Conservation (phyloP, 306 rosid genomes). For the Lathyrus tuberosus region DNA sequence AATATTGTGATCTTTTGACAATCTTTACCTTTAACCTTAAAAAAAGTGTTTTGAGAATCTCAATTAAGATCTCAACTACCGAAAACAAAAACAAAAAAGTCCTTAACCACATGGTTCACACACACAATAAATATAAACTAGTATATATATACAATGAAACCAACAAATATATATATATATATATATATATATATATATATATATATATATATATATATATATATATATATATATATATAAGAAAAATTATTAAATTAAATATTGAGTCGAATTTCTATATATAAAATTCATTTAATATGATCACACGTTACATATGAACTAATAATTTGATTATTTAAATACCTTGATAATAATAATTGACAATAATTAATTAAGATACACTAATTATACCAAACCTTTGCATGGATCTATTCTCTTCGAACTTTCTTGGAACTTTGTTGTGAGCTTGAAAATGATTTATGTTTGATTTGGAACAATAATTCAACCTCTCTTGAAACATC, state of each 20-base stretch:
- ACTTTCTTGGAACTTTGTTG: conserved; percentile 42
- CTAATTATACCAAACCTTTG: conserved; percentile 21
- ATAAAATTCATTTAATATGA: not conserved
- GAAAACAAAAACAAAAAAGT: not conserved
- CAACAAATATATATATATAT: no score
- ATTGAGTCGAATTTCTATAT: not conserved
- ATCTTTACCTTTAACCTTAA: conserved; percentile 43
- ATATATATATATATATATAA: not conserved
- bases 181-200: no score
- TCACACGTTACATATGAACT: not conserved
- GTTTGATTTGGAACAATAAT: conserved; percentile 40
- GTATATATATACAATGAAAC: no score
- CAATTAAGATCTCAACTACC: conserved; percentile 35
- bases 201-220: no score
- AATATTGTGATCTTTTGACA: conserved; percentile 26
- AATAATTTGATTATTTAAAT: not conserved
- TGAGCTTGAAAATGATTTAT: conserved; percentile 25
- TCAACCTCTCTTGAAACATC: conserved; percentile 45
- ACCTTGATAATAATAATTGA: not conserved
- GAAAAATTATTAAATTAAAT: not conserved
- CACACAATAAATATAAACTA: not conserved
- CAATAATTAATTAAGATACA: not conserved
- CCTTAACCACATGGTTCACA: conserved; percentile 11
- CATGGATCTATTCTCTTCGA: conserved; percentile 35
- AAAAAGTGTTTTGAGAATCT: conserved; percentile 31